These are phyloP conservation scores for Fusarium nematophilum DNA, from an alignment of 2,329 filamentous ascomycete species.

Conservation along the genomic window DNA sequence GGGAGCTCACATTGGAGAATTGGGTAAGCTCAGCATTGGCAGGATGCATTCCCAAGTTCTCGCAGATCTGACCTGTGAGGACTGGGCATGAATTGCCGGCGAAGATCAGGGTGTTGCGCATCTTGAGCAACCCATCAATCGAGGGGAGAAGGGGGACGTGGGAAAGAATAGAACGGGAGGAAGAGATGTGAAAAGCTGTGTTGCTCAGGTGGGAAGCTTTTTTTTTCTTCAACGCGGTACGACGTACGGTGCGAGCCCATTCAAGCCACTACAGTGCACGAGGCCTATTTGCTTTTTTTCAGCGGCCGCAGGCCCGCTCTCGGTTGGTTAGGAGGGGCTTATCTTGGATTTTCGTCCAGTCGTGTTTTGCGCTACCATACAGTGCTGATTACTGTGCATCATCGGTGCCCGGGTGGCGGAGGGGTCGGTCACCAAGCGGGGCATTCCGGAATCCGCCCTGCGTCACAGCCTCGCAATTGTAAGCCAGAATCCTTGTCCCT, in stretches of 20 bases:
- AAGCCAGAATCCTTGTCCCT: background rate
- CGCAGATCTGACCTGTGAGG: conserved; percentile 74
- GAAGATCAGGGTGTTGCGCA: conserved; percentile 76
- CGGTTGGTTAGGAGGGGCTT: conserved; percentile 3
- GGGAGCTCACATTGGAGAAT: conserved; percentile 73
- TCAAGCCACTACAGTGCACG: background rate
- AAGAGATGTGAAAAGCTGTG: conserved; percentile 37
- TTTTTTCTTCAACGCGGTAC: conserved; percentile 37
- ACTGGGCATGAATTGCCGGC: conserved; percentile 74
- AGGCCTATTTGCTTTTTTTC: conserved; percentile 6
- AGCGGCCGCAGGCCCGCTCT: conserved; percentile 10
- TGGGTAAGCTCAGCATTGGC: conserved; percentile 74
- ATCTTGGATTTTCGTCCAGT: conserved; percentile 5
- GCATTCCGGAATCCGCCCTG: conserved; percentile 36
- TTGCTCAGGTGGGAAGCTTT: conserved; percentile 37
- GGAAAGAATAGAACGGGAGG: conserved; percentile 39
- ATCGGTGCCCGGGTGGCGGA: too few relatives aligned
- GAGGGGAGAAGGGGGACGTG: conserved; percentile 34
- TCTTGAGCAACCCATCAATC: conserved; percentile 51
- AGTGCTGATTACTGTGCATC: conserved; percentile 21
- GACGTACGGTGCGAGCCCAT: conserved; percentile 18
- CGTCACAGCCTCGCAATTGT: conserved; percentile 18
- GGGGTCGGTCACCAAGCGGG: conserved; percentile 34
- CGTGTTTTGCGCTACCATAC: conserved; percentile 11
- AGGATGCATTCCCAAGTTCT: conserved; percentile 73